phyloP scores from a whole-genome alignment of 306 rosid species.

The Astragalus membranaceus region DNA sequence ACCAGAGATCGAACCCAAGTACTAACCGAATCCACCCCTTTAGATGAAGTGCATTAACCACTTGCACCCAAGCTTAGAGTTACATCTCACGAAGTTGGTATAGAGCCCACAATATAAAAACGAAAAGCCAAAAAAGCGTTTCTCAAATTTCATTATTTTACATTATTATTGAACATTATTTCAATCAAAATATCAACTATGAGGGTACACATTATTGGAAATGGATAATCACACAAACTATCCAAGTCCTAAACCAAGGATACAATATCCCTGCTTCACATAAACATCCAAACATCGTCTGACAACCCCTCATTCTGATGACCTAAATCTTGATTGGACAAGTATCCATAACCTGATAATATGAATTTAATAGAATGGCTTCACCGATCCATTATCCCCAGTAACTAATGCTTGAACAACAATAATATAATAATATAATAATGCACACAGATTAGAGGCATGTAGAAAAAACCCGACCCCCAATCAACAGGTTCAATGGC shows the following conservation, averaged over 20 bases:
- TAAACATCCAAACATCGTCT: not conserved
- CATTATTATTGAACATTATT: constrained; percentile 1
- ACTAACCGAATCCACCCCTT: too few species aligned
- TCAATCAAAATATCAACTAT: constrained; percentile 10
- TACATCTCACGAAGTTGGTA: not conserved
- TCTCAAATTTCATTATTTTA: constrained; percentile 22
- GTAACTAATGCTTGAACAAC: constrained; percentile 19
- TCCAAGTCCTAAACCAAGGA: constrained; percentile 4
- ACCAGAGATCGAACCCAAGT: too few species aligned
- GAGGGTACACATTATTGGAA: constrained; percentile 23
- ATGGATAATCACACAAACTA: constrained; percentile 15
- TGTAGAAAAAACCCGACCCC: constrained; percentile 23
- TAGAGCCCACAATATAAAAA: not conserved
- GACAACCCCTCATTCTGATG: constrained; percentile 1
- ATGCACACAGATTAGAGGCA: constrained; percentile 30
- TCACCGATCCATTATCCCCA: constrained; percentile 31
- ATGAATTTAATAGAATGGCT: constrained; percentile 27
- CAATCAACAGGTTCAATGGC: constrained; percentile 25
- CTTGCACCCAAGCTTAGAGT: too few species aligned
- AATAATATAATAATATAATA: constrained; percentile 13
- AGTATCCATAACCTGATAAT: constrained; percentile 16
- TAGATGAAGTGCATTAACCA: too few species aligned
- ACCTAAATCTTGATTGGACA: constrained; percentile 24
- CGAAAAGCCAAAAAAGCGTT: not conserved
- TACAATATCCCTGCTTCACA: constrained; percentile 25